Evolutionary conservation across 73 alveolate species (phyloP).

Genomic region (Paramecium biaurelia): DNA sequence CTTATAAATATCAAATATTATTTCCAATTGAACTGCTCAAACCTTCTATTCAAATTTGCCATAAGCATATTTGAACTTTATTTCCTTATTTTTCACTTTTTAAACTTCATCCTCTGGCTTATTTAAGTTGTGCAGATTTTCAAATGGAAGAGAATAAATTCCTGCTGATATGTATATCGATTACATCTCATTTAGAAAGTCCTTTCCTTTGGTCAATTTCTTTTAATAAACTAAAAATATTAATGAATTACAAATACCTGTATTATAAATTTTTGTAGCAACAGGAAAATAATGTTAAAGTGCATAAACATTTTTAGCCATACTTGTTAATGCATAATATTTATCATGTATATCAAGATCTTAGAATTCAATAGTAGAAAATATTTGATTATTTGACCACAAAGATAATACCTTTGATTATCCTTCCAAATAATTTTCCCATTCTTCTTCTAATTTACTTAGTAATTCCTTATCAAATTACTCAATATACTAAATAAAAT

Average conservation of each 20-base stretch:
- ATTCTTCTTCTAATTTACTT: not conserved
- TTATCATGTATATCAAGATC: not conserved
- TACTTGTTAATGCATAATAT: slow-evolving; percentile 20
- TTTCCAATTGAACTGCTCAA: not conserved
- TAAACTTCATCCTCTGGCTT: not conserved
- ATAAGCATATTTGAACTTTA: not conserved
- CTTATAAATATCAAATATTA: not conserved
- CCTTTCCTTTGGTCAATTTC: not conserved
- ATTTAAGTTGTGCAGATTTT: not conserved
- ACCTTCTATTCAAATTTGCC: not conserved
- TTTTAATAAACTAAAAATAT: not conserved
- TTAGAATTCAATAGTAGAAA: not conserved
- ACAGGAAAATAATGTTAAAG: not conserved
- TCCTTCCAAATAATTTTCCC: not conserved
- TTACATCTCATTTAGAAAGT: not conserved
- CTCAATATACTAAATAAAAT: not conserved
- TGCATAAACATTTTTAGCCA: not conserved
- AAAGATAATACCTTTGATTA: not conserved
- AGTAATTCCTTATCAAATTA: not conserved
- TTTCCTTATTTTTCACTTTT: not conserved
- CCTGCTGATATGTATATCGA: not conserved
- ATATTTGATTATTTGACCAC: not conserved
- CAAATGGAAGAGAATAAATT: not conserved
- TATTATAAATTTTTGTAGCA: not conserved
- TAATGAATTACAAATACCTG: not conserved